Percentiles rank a stretch among this genome's conserved stretches.
Evolutionary conservation across 1,284 basidiomycete species (phyloP).

Genomic region (Tilletiaria anomala): DNA sequence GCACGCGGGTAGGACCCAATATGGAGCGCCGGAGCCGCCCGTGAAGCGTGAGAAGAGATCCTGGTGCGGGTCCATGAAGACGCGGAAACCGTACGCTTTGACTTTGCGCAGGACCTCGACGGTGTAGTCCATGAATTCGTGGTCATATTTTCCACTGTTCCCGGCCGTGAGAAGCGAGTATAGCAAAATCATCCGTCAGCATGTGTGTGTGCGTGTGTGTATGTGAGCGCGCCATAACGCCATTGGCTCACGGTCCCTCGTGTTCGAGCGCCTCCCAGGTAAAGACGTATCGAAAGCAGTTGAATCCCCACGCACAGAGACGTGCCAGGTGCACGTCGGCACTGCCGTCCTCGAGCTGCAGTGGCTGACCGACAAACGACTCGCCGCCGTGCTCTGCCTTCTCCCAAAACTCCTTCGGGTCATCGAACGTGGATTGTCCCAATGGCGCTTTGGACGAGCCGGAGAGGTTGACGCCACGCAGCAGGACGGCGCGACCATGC

Average conservation of each 20-base stretch:
- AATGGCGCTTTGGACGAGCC: slow-evolving; percentile 72
- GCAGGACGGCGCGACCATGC: slow-evolving; percentile 62
- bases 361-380: slow-evolving; percentile 60
- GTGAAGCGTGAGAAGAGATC: slow-evolving; percentile 97
- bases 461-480: slow-evolving; percentile 85
- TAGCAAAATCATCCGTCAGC: no score
- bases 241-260: slow-evolving; percentile 65
- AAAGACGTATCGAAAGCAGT: slow-evolving; percentile 76
- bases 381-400: slow-evolving; percentile 58
- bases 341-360: slow-evolving; percentile 61
- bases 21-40: slow-evolving; percentile 87
- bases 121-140: slow-evolving; percentile 82
- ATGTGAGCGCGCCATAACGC: no score
- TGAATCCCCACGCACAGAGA: slow-evolving; percentile 83
- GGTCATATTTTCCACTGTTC: slow-evolving; percentile 69
- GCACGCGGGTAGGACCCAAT: slow-evolving; percentile 83
- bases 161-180: slow-evolving; percentile 2
- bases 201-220: no score
- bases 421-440: slow-evolving; percentile 48
- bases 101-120: slow-evolving; percentile 72
- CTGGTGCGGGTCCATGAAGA: slow-evolving; percentile 94
- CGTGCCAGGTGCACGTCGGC: slow-evolving; percentile 78
- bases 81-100: slow-evolving; percentile 81
- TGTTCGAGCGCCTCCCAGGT: slow-evolving; percentile 93
- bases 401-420: slow-evolving; percentile 68